phyloP scores from a whole-genome alignment of 2,329 filamentous ascomycete genomes.

The Claviceps lovelessii region DNA sequence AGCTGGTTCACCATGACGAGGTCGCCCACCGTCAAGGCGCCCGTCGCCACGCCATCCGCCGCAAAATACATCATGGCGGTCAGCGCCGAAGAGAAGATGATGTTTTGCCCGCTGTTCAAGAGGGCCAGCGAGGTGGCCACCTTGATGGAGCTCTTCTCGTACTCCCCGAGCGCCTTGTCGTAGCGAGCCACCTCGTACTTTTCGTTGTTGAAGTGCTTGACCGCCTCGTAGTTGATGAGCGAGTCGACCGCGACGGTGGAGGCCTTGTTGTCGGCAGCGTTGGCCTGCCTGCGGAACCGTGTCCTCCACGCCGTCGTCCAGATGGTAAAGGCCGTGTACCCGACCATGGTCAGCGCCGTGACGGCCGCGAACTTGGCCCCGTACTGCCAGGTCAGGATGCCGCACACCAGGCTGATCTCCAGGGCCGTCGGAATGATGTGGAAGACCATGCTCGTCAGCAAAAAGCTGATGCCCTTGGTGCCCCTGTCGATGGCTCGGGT shows the following conservation, averaged over 20 bases:
- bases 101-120: conserved; percentile 86
- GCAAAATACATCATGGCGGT: conserved; percentile 98
- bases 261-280: conserved; percentile 88
- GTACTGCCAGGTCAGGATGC: conserved; percentile 93
- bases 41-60: conserved; percentile 71
- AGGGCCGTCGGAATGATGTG: conserved; percentile 87
- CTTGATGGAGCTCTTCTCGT: conserved; percentile 92
- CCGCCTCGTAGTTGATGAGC: conserved; percentile 95
- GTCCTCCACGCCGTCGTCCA: conserved; percentile 94
- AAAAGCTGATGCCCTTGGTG: conserved; percentile 95
- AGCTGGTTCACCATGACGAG: conserved; percentile 98
- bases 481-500: conserved; percentile 91
- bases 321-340: conserved; percentile 94
- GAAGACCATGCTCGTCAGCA: conserved; percentile 96
- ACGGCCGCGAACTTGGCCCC: conserved; percentile 83
- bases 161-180: conserved; percentile 69
- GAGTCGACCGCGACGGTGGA: conserved; percentile 94
- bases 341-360: conserved; percentile 78
- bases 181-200: conserved; percentile 86
- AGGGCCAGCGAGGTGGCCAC: conserved; percentile 86
- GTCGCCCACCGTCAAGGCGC: conserved; percentile 78
- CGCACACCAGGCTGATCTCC: conserved; percentile 90
- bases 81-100: conserved; percentile 89
- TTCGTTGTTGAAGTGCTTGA: conserved; percentile 99
- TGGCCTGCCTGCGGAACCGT: conserved; percentile 87